phyloP scores from a whole-genome alignment of 2,329 filamentous ascomycete genomes.

The Xylogone sp. region DNA sequence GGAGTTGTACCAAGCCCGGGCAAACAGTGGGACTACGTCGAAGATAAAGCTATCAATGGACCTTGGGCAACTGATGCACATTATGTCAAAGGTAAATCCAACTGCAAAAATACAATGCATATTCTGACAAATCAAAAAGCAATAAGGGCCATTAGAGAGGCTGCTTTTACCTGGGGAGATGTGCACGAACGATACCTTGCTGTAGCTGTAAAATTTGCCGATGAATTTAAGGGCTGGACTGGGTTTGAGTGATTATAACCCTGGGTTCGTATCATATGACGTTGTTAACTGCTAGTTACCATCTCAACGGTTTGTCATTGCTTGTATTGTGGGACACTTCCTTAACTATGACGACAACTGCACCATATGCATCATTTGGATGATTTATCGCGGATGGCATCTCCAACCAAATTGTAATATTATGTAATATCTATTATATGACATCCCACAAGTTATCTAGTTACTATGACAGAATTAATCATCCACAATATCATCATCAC shows the following conservation, averaged over 20 bases:
- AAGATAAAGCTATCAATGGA: constrained; percentile 66
- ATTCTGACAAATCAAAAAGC: constrained; percentile 36
- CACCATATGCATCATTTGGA: neutral
- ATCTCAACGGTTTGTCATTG: too few species aligned
- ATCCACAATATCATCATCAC: constrained; percentile 84
- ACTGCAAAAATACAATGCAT: neutral
- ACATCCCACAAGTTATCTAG: too few species aligned
- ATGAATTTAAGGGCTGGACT: constrained; percentile 69
- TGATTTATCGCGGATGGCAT: neutral
- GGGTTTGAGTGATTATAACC: constrained; percentile 13
- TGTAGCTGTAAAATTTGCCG: constrained; percentile 67
- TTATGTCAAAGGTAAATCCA: constrained; percentile 70
- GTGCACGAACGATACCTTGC: constrained; percentile 61
- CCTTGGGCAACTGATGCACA: constrained; percentile 70
- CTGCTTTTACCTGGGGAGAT: constrained; percentile 71
- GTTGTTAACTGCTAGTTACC: neutral
- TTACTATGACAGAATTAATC: constrained; percentile 14
- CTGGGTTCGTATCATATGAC: neutral
- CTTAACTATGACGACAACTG: neutral
- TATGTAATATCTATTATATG: neutral
- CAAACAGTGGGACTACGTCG: constrained; percentile 74
- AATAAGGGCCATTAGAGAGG: constrained; percentile 70
- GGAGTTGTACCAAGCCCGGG: constrained; percentile 49
- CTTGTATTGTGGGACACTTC: neutral
- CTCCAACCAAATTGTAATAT: neutral